phyloP scores from a whole-genome alignment of 2,329 filamentous ascomycete species.

The Dryadomyces quercivorus region DNA sequence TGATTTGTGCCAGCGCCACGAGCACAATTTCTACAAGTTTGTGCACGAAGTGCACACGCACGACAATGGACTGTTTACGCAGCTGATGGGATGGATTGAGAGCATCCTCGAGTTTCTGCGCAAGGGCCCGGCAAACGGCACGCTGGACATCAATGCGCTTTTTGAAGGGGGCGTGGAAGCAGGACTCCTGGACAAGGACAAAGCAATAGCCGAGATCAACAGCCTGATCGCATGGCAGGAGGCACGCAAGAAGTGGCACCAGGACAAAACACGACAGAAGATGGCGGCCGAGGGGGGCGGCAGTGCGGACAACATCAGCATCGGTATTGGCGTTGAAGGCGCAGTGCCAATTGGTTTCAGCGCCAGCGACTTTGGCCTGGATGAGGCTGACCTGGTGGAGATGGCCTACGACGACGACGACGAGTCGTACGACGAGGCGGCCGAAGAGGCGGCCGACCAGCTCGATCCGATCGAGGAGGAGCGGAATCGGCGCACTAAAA shows the following conservation, averaged over 20 bases:
- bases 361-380: conserved; percentile 78
- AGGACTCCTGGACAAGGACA: conserved; percentile 55
- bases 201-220: conserved; percentile 71
- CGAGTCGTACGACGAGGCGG: conserved; percentile 47
- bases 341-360: conserved; percentile 53
- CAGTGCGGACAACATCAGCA: conserved; percentile 10
- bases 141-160: conserved; percentile 86
- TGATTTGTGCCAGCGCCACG: conserved; percentile 86
- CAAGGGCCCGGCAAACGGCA: conserved; percentile 73
- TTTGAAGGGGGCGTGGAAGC: conserved; percentile 68
- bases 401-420: conserved; percentile 65
- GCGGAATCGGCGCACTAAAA: conserved; percentile 61
- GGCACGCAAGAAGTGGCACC: conserved; percentile 93
- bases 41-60: conserved; percentile 96
- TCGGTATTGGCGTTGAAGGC: conserved; percentile 8
- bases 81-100: conserved; percentile 96
- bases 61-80: conserved; percentile 90
- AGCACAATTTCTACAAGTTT: conserved; percentile 98
- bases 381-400: conserved; percentile 77
- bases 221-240: conserved; percentile 86
- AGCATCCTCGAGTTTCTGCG: conserved; percentile 87
- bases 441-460: conserved; percentile 64
- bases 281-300: conserved; percentile 71
- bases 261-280: conserved; percentile 95
- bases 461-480: conserved; percentile 82